phyloP scores from a whole-genome alignment of 2,329 filamentous ascomycete genomes.

The Colletotrichum sp. region DNA sequence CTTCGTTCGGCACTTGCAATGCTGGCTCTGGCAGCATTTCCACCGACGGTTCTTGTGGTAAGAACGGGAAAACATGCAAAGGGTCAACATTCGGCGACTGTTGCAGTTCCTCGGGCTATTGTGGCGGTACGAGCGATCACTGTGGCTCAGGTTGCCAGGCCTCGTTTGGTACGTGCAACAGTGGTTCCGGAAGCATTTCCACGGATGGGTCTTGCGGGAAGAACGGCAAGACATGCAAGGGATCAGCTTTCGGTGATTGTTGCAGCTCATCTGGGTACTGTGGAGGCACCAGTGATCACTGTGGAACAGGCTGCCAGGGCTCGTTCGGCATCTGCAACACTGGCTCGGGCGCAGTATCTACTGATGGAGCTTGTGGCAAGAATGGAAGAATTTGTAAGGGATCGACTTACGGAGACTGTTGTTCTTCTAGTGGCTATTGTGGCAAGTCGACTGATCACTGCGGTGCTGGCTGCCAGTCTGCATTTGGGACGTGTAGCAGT shows the following conservation, averaged over 20 bases:
- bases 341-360: neutral
- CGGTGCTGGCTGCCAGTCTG: neutral
- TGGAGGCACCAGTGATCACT: neutral
- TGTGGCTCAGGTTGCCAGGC: neutral
- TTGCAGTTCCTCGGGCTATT: neutral
- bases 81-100: neutral
- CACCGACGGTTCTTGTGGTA: neutral
- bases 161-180: neutral
- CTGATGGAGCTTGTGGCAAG: neutral
- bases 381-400: neutral
- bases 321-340: neutral
- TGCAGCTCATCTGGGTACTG: neutral
- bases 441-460: neutral
- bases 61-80: neutral
- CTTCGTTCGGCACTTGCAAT: neutral
- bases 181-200: neutral
- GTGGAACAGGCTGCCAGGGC: neutral
- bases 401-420: neutral
- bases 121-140: neutral
- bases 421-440: neutral
- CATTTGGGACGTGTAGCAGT: neutral
- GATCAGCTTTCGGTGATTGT: neutral
- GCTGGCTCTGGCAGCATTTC: neutral
- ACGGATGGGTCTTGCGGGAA: neutral
- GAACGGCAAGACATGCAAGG: neutral